Percentiles rank a stretch among this genome's conserved stretches.
phyloP scores from a whole-genome alignment of 2,329 filamentous ascomycete species.

The Alternaria infectoria region DNA sequence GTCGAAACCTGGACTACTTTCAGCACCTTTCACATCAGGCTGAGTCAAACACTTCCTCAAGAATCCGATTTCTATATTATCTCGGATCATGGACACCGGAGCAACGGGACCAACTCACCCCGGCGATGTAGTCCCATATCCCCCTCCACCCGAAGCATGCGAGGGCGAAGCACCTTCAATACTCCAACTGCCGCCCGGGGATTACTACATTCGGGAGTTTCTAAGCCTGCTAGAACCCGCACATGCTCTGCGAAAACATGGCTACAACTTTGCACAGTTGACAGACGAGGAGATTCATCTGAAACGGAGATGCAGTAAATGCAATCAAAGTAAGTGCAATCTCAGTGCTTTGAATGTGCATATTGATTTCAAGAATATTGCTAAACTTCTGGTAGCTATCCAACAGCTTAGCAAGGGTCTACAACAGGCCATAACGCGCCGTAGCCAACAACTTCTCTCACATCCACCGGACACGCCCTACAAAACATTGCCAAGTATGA shows the following conservation, averaged over 20 bases:
- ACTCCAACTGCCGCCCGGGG: background rate
- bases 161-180: background rate
- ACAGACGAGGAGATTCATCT: constrained; percentile 12
- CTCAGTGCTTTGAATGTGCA: background rate
- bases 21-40: background rate
- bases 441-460: background rate
- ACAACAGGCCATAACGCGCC: background rate
- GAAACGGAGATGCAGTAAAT: constrained; percentile 17
- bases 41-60: background rate
- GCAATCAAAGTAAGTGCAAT: constrained; percentile 9
- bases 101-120: background rate
- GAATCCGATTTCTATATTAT: background rate
- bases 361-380: background rate
- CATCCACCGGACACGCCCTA: background rate
- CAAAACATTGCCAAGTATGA: background rate
- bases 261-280: constrained; percentile 10
- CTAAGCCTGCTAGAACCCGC: constrained; percentile 2
- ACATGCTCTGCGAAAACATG: constrained; percentile 10
- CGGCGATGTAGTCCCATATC: background rate
- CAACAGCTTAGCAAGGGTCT: constrained; percentile 1
- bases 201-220: background rate
- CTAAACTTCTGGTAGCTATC: background rate
- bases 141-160: background rate
- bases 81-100: background rate
- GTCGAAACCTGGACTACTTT: background rate